phyloP scores from a whole-genome alignment of 1,139 yeast species.

The Meyerozyma smithsonii region DNA sequence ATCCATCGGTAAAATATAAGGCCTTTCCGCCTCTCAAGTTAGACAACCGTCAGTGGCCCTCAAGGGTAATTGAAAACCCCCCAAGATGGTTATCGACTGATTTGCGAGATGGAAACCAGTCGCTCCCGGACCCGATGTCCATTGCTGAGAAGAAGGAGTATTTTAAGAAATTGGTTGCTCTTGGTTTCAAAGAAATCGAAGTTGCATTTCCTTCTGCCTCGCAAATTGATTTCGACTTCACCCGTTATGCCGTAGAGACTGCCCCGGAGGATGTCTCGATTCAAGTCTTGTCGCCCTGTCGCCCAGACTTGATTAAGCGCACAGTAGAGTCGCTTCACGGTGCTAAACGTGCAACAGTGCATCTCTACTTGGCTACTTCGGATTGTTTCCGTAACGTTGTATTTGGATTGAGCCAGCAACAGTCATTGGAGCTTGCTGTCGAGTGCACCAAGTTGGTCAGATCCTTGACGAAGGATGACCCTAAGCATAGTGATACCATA shows the following conservation, averaged over 20 bases:
- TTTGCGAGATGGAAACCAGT: conserved; percentile 94
- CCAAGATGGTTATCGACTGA: conserved; percentile 98
- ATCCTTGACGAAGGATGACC: conserved; percentile 84
- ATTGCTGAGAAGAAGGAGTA: conserved; percentile 84
- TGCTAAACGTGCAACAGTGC: conserved; percentile 86
- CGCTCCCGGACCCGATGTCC: conserved; percentile 96
- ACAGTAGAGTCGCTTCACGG: conserved; percentile 88
- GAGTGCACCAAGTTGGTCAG: conserved; percentile 78
- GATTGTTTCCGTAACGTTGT: conserved; percentile 89
- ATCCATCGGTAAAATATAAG: conserved; percentile 75
- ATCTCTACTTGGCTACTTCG: conserved; percentile 87
- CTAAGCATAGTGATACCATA: conserved; percentile 60
- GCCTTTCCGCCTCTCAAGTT: conserved; percentile 63
- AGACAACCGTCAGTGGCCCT: conserved; percentile 86
- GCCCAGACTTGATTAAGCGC: conserved; percentile 83
- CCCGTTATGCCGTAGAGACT: conserved; percentile 84
- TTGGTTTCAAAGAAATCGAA: conserved; percentile 95
- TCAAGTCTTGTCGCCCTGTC: conserved; percentile 88
- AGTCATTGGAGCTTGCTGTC: conserved; percentile 75
- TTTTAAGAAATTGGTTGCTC: conserved; percentile 77
- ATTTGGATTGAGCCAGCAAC: conserved; percentile 77
- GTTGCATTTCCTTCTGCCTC: conserved; percentile 96
- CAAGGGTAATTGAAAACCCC: conserved; percentile 64
- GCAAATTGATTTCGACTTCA: conserved; percentile 93
- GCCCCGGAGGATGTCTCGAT: conserved; percentile 92